A percentile compares a stretch with the other conserved stretches of the same genome.
These are phyloP conservation scores for Leccinum subgranulosum DNA, from an alignment of 768 basidiomycete genomes.

Conservation along the genomic window DNA sequence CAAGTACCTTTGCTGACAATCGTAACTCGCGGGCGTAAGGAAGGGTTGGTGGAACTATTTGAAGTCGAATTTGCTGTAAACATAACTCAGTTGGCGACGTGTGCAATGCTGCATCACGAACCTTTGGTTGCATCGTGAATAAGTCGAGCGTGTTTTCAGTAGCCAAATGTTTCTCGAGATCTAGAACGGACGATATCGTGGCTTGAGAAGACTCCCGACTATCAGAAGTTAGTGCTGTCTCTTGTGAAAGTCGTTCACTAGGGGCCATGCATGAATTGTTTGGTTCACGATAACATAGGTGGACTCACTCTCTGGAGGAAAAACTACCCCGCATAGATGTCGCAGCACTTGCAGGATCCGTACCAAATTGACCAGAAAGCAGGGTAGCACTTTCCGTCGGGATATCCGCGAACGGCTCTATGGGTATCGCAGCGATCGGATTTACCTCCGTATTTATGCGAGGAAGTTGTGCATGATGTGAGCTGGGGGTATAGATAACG, in stretches of 20 bases:
- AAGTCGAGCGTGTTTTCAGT: slow-evolving; percentile 84
- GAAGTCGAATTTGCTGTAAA: slow-evolving; percentile 77
- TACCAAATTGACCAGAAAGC: slow-evolving; percentile 22
- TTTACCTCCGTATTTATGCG: neutral
- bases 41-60: slow-evolving; percentile 79
- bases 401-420: neutral
- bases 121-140: slow-evolving; percentile 94
- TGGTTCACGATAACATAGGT: neutral
- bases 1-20: slow-evolving; percentile 62
- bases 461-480: neutral
- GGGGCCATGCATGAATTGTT: slow-evolving; percentile 6
- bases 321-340: slow-evolving; percentile 53
- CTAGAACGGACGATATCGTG: slow-evolving; percentile 57
- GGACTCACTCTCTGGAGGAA: slow-evolving; percentile 54
- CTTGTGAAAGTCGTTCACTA: slow-evolving; percentile 61
- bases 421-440: neutral
- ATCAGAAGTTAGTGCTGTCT: slow-evolving; percentile 53
- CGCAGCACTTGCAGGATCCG: slow-evolving; percentile 40
- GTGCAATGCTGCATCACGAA: slow-evolving; percentile 28
- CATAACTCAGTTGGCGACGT: slow-evolving; percentile 2
- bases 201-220: slow-evolving; percentile 52
- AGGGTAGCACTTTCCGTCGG: slow-evolving; percentile 3
- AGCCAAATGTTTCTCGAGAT: slow-evolving; percentile 78
- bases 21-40: slow-evolving; percentile 78
- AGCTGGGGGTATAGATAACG: slow-evolving; percentile 8